Evolutionary conservation across 78 protist species (phyloP).

Genomic region (Blattamonas nauphoetae): DNA sequence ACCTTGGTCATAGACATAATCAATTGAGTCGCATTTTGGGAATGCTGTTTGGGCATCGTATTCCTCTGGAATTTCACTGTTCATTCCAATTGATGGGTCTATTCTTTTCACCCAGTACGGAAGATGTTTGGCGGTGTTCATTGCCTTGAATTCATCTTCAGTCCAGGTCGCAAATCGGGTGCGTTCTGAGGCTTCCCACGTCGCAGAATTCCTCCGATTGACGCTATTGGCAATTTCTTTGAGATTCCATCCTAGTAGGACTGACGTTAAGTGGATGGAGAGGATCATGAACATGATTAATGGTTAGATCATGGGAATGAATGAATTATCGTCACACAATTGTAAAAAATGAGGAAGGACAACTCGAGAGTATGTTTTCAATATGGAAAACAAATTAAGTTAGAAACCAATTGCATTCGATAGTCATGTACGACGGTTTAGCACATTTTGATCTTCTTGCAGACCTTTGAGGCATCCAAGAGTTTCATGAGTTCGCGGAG

Average conservation of each 20-base stretch:
- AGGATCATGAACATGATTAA: no score
- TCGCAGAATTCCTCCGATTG: neutral
- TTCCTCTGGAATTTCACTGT: neutral
- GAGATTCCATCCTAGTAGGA: neutral
- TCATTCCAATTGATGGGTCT: neutral
- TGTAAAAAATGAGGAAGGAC: no score
- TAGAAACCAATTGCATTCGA: no score
- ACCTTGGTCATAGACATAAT: conserved; percentile 10
- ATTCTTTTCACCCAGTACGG: neutral
- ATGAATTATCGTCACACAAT: no score
- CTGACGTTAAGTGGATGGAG: no score
- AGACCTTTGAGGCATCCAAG: no score
- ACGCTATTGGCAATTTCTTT: neutral
- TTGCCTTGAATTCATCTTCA: neutral
- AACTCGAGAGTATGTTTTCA: no score
- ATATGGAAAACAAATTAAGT: no score
- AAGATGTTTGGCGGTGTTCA: neutral
- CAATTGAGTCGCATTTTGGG: neutral
- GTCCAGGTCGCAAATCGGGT: neutral
- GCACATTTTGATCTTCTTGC: no score
- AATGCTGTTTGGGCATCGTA: neutral
- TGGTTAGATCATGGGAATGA: no score
- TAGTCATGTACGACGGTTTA: no score
- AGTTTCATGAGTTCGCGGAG: no score
- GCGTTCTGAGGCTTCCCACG: neutral